Evolutionary conservation across 768 basidiomycete genomes (phyloP).

Genomic region (Scleroderma citrinum): DNA sequence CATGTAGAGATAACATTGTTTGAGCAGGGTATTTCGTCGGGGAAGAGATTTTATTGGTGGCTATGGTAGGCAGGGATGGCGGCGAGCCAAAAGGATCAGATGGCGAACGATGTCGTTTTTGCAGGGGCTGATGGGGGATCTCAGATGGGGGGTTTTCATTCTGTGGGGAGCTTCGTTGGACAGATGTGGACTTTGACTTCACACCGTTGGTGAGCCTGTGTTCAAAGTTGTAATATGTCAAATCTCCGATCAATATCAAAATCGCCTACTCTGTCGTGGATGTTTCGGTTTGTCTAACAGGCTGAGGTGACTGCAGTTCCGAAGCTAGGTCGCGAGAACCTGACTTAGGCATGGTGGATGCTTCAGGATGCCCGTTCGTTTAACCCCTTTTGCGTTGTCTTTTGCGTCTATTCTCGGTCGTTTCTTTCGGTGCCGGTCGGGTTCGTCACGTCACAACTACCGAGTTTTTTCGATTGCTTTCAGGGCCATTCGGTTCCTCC

Average conservation of each 20-base stretch:
- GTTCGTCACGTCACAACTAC: too few species aligned
- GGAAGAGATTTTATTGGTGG: not conserved
- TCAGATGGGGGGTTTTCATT: not conserved
- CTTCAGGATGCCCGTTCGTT: not conserved
- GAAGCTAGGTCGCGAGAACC: not conserved
- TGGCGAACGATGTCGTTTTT: slow-evolving; percentile 5
- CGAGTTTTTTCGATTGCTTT: too few species aligned
- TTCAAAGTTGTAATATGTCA: not conserved
- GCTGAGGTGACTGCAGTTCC: not conserved
- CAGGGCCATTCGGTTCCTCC: too few species aligned
- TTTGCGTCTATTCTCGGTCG: not conserved
- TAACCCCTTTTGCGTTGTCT: not conserved
- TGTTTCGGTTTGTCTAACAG: not conserved
- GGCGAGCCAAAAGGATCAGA: slow-evolving; percentile 17
- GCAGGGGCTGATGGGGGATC: slow-evolving; percentile 2
- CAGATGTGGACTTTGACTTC: too few species aligned
- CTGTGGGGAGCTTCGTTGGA: too few species aligned
- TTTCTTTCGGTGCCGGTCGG: not conserved
- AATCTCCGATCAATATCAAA: not conserved
- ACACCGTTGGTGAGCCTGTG: not conserved
- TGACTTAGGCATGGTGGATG: not conserved
- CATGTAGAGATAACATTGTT: slow-evolving; percentile 4
- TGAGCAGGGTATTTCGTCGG: not conserved
- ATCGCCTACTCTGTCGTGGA: not conserved
- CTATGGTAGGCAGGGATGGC: slow-evolving; percentile 6